Conservation (phyloP, 2,329 filamentous ascomycete species). For the Aspergillus neoniger region DNA sequence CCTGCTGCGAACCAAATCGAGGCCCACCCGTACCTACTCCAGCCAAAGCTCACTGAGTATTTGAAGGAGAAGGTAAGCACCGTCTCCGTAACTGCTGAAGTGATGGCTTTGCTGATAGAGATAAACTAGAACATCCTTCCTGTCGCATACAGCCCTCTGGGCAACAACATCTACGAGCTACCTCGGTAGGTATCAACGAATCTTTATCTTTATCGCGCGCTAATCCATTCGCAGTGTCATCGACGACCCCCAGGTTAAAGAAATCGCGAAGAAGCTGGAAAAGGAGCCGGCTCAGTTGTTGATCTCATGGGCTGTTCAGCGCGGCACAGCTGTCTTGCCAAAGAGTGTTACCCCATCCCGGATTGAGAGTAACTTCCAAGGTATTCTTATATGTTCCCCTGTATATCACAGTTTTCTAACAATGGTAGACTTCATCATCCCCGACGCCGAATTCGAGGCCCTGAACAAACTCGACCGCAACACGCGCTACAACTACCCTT, state of each 20-base stretch:
- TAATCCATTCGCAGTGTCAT: constrained; percentile 50
- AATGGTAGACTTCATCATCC: constrained; percentile 34
- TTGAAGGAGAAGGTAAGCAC: constrained; percentile 55
- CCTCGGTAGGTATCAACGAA: constrained; percentile 26
- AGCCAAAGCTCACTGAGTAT: constrained; percentile 54
- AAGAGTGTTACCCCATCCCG: constrained; percentile 57
- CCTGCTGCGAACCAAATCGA: constrained; percentile 69
- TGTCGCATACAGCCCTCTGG: constrained; percentile 64
- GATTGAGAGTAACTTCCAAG: constrained; percentile 53
- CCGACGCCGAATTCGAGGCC: constrained; percentile 36
- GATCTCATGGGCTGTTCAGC: constrained; percentile 57
- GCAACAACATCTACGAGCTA: constrained; percentile 45
- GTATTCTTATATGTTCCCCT: constrained; percentile 19
- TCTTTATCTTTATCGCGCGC: background rate
- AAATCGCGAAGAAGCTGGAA: constrained; percentile 64
- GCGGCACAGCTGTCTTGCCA: constrained; percentile 56
- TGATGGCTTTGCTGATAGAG: background rate
- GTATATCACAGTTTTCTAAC: background rate
- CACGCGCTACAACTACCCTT: constrained; percentile 41
- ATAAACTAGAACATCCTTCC: constrained; percentile 47
- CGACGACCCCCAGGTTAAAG: constrained; percentile 60
- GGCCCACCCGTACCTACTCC: constrained; percentile 66
- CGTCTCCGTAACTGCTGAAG: background rate
- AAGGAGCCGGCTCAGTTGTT: constrained; percentile 59
- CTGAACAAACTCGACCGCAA: constrained; percentile 39